phyloP scores from a whole-genome alignment of 2,329 filamentous ascomycete species.

The Aspergillus versicolor region DNA sequence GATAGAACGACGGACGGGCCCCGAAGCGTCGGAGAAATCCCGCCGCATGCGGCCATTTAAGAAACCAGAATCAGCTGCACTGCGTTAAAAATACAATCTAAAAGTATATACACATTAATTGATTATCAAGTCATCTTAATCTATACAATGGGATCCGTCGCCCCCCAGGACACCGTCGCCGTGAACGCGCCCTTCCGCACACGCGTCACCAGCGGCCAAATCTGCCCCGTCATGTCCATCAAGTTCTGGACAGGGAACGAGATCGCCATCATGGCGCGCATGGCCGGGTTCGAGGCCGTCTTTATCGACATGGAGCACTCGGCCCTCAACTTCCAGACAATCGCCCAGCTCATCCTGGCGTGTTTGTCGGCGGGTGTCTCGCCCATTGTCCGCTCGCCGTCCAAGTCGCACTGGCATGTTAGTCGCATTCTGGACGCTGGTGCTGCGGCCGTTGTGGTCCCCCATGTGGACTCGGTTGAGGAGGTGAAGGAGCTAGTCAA shows the following conservation, averaged over 20 bases:
- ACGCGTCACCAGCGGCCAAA: constrained; percentile 29
- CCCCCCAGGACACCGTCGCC: constrained; percentile 10
- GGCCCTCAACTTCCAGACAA: constrained; percentile 36
- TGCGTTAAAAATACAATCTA: no score
- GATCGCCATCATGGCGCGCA: constrained; percentile 41
- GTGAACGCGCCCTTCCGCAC: constrained; percentile 31
- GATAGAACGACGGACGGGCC: neutral
- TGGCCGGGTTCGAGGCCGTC: constrained; percentile 43
- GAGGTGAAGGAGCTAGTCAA: constrained; percentile 39
- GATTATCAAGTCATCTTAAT: no score
- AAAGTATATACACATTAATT: no score
- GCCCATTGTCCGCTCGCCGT: constrained; percentile 44
- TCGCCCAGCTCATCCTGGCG: constrained; percentile 41
- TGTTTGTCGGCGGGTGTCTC: constrained; percentile 41
- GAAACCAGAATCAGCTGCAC: no score
- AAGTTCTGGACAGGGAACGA: constrained; percentile 39
- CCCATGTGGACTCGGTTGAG: constrained; percentile 40
- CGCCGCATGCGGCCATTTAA: neutral
- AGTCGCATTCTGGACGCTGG: constrained; percentile 43
- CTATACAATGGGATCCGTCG: constrained; percentile 19
- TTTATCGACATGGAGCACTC: constrained; percentile 50
- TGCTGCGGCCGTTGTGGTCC: constrained; percentile 43
- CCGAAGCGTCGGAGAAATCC: constrained; percentile 3
- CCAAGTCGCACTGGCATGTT: constrained; percentile 41
- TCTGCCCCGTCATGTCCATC: constrained; percentile 27